Evolutionary conservation across 192 early-diverging fungal species (phyloP), one percentile per base, ranked within the genome.

Genomic region (Phycomyces blakesleeanus): DNA sequence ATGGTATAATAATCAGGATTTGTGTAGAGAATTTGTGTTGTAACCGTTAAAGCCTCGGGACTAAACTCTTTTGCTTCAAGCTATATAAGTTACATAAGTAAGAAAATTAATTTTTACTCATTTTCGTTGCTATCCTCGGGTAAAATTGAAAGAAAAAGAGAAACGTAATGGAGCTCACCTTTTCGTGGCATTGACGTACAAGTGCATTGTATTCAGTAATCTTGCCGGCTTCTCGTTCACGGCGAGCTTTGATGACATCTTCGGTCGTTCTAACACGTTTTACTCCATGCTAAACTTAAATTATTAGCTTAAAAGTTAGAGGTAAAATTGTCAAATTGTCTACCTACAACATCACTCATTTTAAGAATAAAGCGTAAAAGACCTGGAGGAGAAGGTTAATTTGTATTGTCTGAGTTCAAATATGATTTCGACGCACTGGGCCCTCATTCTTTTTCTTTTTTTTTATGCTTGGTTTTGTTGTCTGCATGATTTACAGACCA

Each of bases 1-100:
- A 92, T 82, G 0, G 94, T 89, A 72, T 99, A 97, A 47, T 85
- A 89, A 68, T 98, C 97, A 8, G 94, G 92, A 78, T 95, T 97
- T 56, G 82, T 69, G 27, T 80, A 78, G 0, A 99, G 76, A 15
- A 98, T 78, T 16, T 77, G 68, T 20, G 86, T 85, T 22, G 91
- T 96, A 10, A 83, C 55, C 7, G 58, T 64, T 5, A 98, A 73
- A 0, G 91, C 78, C 0, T 85, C 83, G 3, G 63, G 51, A 29
- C 71, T 76, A 55, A 62, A 75, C 50, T 74, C 58, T 24, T 67
- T 71, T 20, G 57, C 59, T 15, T 75, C 57, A 42, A 72, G 72
- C 75, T 79, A 57, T 11, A 7, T 27, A n/a, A n/a, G n/a, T n/a
- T n/a, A n/a, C n/a, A n/a, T n/a, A n/a, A n/a, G n/a, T n/a, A n/a